phyloP scores from a whole-genome alignment of 2,329 filamentous ascomycete genomes.

The Beauveria sp. region DNA sequence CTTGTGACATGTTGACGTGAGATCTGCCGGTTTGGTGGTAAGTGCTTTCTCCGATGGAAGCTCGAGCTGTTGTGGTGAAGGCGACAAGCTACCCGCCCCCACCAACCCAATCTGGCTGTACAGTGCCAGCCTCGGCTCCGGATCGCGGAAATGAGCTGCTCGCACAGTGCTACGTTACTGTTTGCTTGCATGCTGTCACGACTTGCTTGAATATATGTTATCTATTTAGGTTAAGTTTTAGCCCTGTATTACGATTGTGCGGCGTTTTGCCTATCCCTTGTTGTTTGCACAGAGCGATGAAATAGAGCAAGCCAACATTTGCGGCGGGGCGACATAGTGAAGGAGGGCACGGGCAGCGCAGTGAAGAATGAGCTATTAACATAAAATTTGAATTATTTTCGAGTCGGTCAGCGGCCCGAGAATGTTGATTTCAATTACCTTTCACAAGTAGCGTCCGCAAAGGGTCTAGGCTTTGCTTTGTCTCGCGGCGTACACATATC shows the following conservation, averaged over 20 bases:
- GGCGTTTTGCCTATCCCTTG: too few relatives aligned
- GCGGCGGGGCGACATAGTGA: not conserved
- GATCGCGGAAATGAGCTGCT: not conserved
- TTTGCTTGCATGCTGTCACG: not conserved
- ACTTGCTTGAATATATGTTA: not conserved
- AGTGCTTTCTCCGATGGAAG: not conserved
- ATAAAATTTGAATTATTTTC: too few relatives aligned
- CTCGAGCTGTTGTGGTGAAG: not conserved
- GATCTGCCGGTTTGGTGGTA: not conserved
- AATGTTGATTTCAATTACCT: too few relatives aligned
- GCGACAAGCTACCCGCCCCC: not conserved
- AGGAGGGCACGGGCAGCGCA: too few relatives aligned
- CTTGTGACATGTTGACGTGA: slow-evolving; percentile 20
- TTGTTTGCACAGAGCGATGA: not conserved
- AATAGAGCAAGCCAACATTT: not conserved
- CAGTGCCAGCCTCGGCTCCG: not conserved
- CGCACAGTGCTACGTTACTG: not conserved
- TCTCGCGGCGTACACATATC: too few relatives aligned
- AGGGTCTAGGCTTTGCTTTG: too few relatives aligned
- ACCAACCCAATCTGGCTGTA: not conserved
- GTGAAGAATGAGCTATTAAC: too few relatives aligned
- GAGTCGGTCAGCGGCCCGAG: too few relatives aligned
- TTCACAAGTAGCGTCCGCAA: too few relatives aligned
- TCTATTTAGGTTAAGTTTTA: not conserved
- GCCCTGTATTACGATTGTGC: too few relatives aligned